These are phyloP conservation scores for Xylariales sp. DNA, from an alignment of 2,329 filamentous ascomycete genomes.

Conservation along the genomic window DNA sequence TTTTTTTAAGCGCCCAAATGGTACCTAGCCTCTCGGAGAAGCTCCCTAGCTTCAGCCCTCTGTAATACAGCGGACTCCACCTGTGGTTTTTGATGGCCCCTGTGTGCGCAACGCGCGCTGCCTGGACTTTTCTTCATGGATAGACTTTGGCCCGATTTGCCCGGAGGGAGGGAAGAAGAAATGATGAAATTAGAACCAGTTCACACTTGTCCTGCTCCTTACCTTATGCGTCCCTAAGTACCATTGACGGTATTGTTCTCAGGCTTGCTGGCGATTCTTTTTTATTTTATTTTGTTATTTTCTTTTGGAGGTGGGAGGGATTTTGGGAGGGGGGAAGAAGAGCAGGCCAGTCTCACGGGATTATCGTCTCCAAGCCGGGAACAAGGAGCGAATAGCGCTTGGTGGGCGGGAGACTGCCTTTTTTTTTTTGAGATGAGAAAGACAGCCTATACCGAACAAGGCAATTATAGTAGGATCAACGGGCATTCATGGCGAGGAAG, in stretches of 20 bases:
- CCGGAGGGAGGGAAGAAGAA: slow-evolving; percentile 18
- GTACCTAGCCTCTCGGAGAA: slow-evolving; percentile 14
- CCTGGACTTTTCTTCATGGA: slow-evolving; percentile 26
- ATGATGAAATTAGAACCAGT: slow-evolving; percentile 32
- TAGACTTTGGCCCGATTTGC: slow-evolving; percentile 31
- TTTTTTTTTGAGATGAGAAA: slow-evolving; percentile 5
- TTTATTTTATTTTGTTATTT: neutral
- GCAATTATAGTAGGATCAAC: slow-evolving; percentile 25
- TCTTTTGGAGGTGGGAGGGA: neutral
- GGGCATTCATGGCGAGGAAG: slow-evolving; percentile 30
- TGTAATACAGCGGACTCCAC: slow-evolving; percentile 25
- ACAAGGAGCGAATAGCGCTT: slow-evolving; percentile 11
- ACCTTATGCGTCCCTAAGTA: slow-evolving; percentile 10
- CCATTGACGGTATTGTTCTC: slow-evolving; percentile 5
- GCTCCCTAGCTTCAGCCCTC: slow-evolving; percentile 7
- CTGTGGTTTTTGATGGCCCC: slow-evolving; percentile 21
- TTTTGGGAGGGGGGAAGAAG: neutral
- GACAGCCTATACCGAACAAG: slow-evolving; percentile 19
- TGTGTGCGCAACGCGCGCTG: slow-evolving; percentile 9
- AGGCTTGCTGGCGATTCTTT: slow-evolving; percentile 12
- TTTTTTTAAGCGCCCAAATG: slow-evolving; percentile 22
- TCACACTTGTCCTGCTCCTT: slow-evolving; percentile 10
- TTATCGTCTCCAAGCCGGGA: slow-evolving; percentile 17
- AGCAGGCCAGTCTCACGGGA: neutral
- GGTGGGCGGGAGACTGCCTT: slow-evolving; percentile 20